Conservation (phyloP, 2,329 filamentous ascomycete species). For the Parastagonospora avenae region DNA sequence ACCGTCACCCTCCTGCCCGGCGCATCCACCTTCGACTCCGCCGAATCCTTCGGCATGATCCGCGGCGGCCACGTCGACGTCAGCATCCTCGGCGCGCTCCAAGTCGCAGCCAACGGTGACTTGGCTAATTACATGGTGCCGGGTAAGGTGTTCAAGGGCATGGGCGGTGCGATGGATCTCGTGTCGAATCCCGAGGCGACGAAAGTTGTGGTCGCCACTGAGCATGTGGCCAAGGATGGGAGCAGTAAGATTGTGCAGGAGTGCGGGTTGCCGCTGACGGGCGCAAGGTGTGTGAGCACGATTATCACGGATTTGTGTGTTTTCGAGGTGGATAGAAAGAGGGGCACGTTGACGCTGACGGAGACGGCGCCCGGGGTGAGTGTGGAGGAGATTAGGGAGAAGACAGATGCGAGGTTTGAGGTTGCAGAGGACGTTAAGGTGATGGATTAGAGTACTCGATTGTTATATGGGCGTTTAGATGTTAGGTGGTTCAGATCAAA, state of each 20-base stretch:
- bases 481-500: too few relatives aligned
- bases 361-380: conserved; percentile 86
- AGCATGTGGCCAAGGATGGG: conserved; percentile 92
- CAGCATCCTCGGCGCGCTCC: conserved; percentile 88
- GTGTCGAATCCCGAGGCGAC: conserved; percentile 81
- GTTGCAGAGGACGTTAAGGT: conserved; percentile 78
- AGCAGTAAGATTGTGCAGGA: conserved; percentile 86
- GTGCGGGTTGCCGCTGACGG: conserved; percentile 46
- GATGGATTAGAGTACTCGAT: conserved; percentile 58
- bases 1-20: conserved; percentile 84
- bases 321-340: conserved; percentile 70
- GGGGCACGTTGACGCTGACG: conserved; percentile 71
- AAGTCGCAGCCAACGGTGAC: conserved; percentile 79
- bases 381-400: conserved; percentile 82
- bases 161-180: conserved; percentile 90
- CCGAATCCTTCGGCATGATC: conserved; percentile 94
- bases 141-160: conserved; percentile 84
- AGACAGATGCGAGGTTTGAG: conserved; percentile 84
- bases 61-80: conserved; percentile 83
- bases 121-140: conserved; percentile 93
- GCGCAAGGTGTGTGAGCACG: conserved; percentile 43
- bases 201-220: conserved; percentile 91
- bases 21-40: conserved; percentile 80
- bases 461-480: background rate
- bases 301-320: conserved; percentile 50